Conservation (phyloP, 441 rosid species). For the Croton laevigatus region DNA sequence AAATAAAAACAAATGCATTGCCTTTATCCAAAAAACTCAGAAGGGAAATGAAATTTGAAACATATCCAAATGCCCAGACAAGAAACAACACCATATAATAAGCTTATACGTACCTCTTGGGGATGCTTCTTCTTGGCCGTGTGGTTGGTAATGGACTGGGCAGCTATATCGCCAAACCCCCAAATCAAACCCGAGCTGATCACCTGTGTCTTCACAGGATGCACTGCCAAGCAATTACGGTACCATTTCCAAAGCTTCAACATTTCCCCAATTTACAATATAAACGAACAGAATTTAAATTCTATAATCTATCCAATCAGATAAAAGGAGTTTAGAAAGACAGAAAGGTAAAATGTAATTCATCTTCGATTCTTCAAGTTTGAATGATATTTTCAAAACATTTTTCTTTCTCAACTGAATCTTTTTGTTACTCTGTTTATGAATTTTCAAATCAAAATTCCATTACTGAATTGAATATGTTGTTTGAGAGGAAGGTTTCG, state of each 20-base stretch:
- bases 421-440: not conserved
- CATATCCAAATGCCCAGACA: not conserved
- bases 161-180: conserved; percentile 59
- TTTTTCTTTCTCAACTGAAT: not conserved
- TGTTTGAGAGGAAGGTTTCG: not conserved
- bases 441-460: not conserved
- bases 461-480: not conserved
- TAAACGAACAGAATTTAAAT: not conserved
- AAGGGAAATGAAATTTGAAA: not conserved
- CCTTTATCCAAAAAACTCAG: no score
- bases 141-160: conserved; percentile 45
- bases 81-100: not conserved
- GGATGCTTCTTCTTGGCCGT: conserved; percentile 31
- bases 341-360: not conserved
- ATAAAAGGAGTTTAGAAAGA: not conserved
- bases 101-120: conserved; percentile 26
- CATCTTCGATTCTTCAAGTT: not conserved
- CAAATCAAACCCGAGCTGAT: conserved; percentile 62
- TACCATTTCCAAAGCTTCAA: conserved; percentile 52
- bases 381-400: not conserved
- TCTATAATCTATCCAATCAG: not conserved
- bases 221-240: conserved; percentile 43
- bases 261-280: conserved; percentile 24
- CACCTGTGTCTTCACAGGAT: conserved; percentile 56
- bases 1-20: not conserved